Conservation (phyloP, 805 yeast species). For the Starmera quercuum region DNA sequence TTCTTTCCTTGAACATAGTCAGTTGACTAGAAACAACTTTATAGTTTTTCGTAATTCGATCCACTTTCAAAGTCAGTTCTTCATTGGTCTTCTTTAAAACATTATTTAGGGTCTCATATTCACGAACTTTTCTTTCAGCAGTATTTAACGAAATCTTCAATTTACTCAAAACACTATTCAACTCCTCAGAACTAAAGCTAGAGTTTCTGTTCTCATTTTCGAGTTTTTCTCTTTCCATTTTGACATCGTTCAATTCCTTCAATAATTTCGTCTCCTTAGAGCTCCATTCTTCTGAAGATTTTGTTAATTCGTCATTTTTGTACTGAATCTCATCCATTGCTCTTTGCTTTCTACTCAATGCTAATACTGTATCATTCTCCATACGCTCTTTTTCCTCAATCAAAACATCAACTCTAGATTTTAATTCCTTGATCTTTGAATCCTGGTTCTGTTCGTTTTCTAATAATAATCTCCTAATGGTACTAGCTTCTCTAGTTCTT, state of each 20-base stretch:
- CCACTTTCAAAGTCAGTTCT: constrained; percentile 59
- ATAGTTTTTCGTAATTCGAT: constrained; percentile 63
- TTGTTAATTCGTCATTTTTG: constrained; percentile 33
- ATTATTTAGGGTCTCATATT: constrained; percentile 44
- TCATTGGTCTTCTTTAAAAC: constrained; percentile 56
- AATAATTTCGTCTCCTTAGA: constrained; percentile 26
- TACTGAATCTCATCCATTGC: constrained; percentile 58
- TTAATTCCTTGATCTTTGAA: constrained; percentile 45
- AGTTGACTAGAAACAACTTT: constrained; percentile 55
- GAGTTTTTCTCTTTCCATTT: constrained; percentile 19
- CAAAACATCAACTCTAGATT: constrained; percentile 39
- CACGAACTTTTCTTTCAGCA: constrained; percentile 44
- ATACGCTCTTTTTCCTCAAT: constrained; percentile 55
- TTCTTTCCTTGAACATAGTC: constrained; percentile 33
- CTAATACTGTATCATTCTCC: constrained; percentile 43
- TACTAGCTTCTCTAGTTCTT: constrained; percentile 68
- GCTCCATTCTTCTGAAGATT: constrained; percentile 25
- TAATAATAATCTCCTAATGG: constrained; percentile 58
- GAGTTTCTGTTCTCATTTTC: constrained; percentile 20
- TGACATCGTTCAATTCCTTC: constrained; percentile 23
- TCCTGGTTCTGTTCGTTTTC: constrained; percentile 61
- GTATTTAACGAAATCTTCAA: constrained; percentile 46
- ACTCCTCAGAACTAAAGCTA: constrained; percentile 22
- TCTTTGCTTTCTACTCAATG: constrained; percentile 48
- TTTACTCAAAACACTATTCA: constrained; percentile 27